Evolutionary conservation across 176 grass and related monocot genomes (phyloP).

Genomic region (Saccharum officinarum): DNA sequence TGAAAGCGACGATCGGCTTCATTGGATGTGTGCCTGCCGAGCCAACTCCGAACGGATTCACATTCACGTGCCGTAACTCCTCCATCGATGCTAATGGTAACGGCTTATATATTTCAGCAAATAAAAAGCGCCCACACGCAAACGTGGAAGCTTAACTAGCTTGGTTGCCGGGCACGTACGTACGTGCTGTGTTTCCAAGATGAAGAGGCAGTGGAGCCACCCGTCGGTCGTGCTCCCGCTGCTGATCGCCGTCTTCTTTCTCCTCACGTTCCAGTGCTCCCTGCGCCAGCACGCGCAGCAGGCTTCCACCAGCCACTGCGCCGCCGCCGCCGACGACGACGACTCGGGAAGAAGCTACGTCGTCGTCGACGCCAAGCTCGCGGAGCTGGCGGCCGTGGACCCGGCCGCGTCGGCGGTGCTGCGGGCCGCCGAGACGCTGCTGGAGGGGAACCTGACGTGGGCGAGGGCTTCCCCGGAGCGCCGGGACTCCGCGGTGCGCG

Average conservation of each 20-base stretch:
- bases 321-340: neutral
- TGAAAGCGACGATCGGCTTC: conserved; percentile 5
- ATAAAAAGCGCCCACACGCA: neutral
- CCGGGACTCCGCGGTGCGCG: conserved; percentile 33
- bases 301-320: neutral
- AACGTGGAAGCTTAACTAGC: conserved; percentile 2
- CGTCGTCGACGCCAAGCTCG: conserved; percentile 31
- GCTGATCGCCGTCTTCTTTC: conserved; percentile 32
- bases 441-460: conserved; percentile 25
- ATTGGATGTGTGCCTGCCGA: neutral
- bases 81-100: neutral
- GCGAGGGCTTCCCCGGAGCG: conserved; percentile 3
- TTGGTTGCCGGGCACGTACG: neutral
- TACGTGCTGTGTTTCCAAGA: neutral
- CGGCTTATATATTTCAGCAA: neutral
- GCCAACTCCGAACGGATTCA: neutral
- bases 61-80: neutral
- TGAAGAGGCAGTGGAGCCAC: conserved; percentile 41
- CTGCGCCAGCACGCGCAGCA: neutral
- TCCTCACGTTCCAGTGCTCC: conserved; percentile 42
- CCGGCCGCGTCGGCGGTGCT: conserved; percentile 39
- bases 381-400: conserved; percentile 52
- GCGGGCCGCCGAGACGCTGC: conserved; percentile 30
- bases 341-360: neutral
- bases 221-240: conserved; percentile 10